These are phyloP conservation scores for Saccharomycopsis guyanensis DNA, from an alignment of 805 yeast species.

Conservation along the genomic window DNA sequence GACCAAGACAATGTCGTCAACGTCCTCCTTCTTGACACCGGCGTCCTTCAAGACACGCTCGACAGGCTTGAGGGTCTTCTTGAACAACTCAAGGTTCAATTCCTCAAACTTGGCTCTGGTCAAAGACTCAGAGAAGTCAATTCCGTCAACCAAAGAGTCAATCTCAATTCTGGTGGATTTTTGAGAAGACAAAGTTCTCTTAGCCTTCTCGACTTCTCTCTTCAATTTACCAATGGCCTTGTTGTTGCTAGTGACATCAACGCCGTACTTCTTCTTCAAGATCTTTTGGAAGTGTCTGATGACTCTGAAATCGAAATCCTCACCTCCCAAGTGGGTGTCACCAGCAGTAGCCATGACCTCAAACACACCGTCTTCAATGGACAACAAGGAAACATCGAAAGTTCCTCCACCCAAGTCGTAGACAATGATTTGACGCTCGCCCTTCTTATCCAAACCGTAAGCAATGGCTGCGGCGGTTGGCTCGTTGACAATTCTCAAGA, in stretches of 20 bases:
- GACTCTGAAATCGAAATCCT: constrained; percentile 86
- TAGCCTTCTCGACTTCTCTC: constrained; percentile 65
- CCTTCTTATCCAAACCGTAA: constrained; percentile 77
- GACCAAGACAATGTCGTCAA: constrained; percentile 92
- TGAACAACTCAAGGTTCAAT: constrained; percentile 85
- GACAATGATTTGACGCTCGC: constrained; percentile 83
- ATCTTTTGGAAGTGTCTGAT: constrained; percentile 79
- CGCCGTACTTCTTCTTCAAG: constrained; percentile 87
- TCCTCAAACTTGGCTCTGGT: constrained; percentile 98
- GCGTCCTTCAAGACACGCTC: constrained; percentile 94
- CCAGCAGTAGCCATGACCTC: constrained; percentile 93
- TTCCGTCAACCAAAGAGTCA: constrained; percentile 90
- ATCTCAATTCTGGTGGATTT: constrained; percentile 95
- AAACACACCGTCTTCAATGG: constrained; percentile 86
- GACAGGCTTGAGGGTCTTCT: constrained; percentile 92
- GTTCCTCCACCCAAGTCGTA: constrained; percentile 98
- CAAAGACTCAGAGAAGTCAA: constrained; percentile 89
- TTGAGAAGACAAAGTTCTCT: constrained; percentile 91
- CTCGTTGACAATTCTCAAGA: constrained; percentile 83
- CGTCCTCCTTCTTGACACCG: constrained; percentile 75
- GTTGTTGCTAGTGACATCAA: constrained; percentile 68
- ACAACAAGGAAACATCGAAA: constrained; percentile 81
- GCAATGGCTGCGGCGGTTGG: constrained; percentile 99
- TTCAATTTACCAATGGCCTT: constrained; percentile 32
- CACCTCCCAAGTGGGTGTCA: constrained; percentile 97